Base-by-base conservation (phyloP, 805 yeast genomes). In the Yamadazyma olivae region DNA sequence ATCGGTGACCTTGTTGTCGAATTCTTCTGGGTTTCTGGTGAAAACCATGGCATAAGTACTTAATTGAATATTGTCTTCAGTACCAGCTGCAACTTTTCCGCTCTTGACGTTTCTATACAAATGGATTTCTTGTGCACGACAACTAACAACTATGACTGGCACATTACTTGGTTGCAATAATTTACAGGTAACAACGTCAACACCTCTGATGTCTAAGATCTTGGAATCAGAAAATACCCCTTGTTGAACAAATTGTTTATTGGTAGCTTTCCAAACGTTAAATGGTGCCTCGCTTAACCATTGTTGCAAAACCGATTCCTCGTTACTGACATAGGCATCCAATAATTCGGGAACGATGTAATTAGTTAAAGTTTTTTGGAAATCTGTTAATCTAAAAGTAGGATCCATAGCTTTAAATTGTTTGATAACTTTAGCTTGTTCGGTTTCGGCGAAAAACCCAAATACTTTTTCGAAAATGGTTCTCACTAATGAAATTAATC, bases 231-330 rank as follows among this genome's bases (percentile, higher is more conserved):
- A 81, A 54, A 85, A 86, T 36, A 91, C 69, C 5, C 95, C 95
- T 61, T 90, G 95, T 52, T 90, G 95, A 56, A 83, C 77, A 59
- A 88, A 80, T 56, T 86, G 95, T 63, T 93, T 93, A 59, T 91
- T 89, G 59, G 85, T 87, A 22, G 96, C 95, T 48, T 84, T 78
- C 77, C 95, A 88, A 41, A 93, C 95, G 58, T 91, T 91, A 68
- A 67, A 91, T 29, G 99, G 97, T 19, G 98, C 98, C 65, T 93
- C 99, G 33, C 95, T 82, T 41, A 93, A 77, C 99, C 99, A 93
- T 51, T 71, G 67, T 61, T 90, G 86, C 57, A 93, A 73, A 15
- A 81, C 81, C 33, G 72, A 73, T 45, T 81, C 91, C 50, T 93
- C 97, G 46, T 96, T 96, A 49, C 83, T 83, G 41, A 87, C 87